phyloP scores from a whole-genome alignment of 805 yeast species.

The Monosporozyma unispora region DNA sequence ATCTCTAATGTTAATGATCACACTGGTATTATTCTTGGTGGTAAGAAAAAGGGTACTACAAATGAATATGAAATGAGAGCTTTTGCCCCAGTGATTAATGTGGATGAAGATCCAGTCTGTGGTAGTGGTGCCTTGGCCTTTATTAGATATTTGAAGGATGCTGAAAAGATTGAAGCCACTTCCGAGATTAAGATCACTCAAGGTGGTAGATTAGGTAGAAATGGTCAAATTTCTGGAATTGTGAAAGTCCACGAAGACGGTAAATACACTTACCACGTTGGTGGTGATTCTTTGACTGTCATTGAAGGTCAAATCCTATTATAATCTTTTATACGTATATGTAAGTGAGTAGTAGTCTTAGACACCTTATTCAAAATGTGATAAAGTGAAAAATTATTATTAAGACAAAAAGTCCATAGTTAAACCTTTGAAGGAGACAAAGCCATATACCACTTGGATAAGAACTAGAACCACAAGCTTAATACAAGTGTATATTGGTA shows the following conservation, averaged over 20 bases:
- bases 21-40: constrained; percentile 35
- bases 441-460: too few relatives aligned
- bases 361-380: background rate
- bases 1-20: constrained; percentile 16
- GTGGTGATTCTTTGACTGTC: constrained; percentile 35
- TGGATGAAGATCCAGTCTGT: constrained; percentile 47
- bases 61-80: constrained; percentile 37
- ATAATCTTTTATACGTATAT: background rate
- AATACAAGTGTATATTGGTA: too few relatives aligned
- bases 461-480: too few relatives aligned
- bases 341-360: too few relatives aligned
- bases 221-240: constrained; percentile 29
- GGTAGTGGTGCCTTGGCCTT: constrained; percentile 41
- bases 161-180: constrained; percentile 13
- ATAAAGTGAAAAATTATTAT: background rate
- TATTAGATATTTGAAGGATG: constrained; percentile 23
- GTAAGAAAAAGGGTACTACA: constrained; percentile 21
- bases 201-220: constrained; percentile 34
- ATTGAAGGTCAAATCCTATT: constrained; percentile 27
- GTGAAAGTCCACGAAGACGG: constrained; percentile 11
- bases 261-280: constrained; percentile 25
- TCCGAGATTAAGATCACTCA: constrained; percentile 27
- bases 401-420: background rate
- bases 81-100: constrained; percentile 32
- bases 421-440: background rate